These are phyloP conservation scores for Stenocarpella maydis DNA, from an alignment of 2,329 filamentous ascomycete genomes.

Conservation along the genomic window DNA sequence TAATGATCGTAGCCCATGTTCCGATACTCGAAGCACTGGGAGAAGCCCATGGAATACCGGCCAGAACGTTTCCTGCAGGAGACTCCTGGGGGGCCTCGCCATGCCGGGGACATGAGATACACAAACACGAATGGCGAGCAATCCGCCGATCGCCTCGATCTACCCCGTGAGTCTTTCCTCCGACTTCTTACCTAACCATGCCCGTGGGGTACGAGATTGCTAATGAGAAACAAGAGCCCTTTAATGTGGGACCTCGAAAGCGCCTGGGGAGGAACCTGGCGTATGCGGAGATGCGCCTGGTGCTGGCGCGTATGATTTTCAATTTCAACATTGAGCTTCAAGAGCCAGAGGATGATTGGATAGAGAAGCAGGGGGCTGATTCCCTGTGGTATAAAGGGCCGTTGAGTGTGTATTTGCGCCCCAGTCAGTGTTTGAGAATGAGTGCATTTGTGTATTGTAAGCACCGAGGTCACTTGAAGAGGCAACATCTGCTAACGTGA, in stretches of 20 bases:
- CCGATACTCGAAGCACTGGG: constrained; percentile 46
- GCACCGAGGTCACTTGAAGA: too few relatives aligned
- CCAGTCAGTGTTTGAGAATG: neutral
- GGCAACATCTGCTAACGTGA: neutral
- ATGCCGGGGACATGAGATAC: neutral
- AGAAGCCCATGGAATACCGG: constrained; percentile 43
- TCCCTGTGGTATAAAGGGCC: constrained; percentile 45
- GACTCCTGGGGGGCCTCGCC: neutral
- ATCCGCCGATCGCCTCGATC: constrained; percentile 41
- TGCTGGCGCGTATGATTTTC: constrained; percentile 53
- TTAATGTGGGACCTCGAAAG: constrained; percentile 49
- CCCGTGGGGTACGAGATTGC: too few relatives aligned
- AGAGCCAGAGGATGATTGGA: constrained; percentile 46
- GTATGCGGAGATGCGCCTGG: constrained; percentile 57
- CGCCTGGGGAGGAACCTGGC: constrained; percentile 56
- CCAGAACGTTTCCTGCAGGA: constrained; percentile 47
- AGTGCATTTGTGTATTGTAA: too few relatives aligned
- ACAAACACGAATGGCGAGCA: constrained; percentile 36
- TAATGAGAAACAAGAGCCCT: constrained; percentile 41
- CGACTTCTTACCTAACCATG: too few relatives aligned
- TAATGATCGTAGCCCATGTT: constrained; percentile 42
- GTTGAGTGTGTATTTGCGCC: constrained; percentile 19
- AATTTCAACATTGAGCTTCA: constrained; percentile 54
- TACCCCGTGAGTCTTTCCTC: constrained; percentile 37
- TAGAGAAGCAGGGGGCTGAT: constrained; percentile 42